A percentile compares a stretch with the other conserved stretches of the same genome.
Evolutionary conservation across 2,329 filamentous ascomycete species (phyloP).

Genomic region (Ophiocordyceps unilateralis): DNA sequence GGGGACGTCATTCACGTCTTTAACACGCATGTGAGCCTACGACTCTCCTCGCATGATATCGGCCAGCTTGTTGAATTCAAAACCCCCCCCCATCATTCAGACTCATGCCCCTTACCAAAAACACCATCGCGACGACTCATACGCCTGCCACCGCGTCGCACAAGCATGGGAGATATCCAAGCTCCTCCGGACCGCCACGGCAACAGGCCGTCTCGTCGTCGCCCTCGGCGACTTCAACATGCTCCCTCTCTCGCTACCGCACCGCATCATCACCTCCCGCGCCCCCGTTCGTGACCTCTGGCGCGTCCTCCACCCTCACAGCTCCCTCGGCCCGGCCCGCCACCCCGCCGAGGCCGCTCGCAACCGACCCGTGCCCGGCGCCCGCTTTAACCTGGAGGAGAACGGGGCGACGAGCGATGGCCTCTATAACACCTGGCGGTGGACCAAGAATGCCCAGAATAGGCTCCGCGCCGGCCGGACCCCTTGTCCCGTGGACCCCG

Average conservation of each 20-base stretch:
- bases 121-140: slow-evolving; percentile 59
- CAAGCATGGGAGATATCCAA: slow-evolving; percentile 94
- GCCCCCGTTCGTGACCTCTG: slow-evolving; percentile 69
- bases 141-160: slow-evolving; percentile 75
- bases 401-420: slow-evolving; percentile 84
- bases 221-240: slow-evolving; percentile 94
- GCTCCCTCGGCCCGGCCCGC: slow-evolving; percentile 62
- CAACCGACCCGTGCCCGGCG: slow-evolving; percentile 49
- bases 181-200: slow-evolving; percentile 64
- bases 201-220: slow-evolving; percentile 67
- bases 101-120: slow-evolving; percentile 75
- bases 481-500: slow-evolving; percentile 38
- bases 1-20: slow-evolving; percentile 72
- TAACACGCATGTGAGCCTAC: slow-evolving; percentile 64
- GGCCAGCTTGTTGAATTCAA: too few relatives aligned
- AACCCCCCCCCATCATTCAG: slow-evolving; percentile 10
- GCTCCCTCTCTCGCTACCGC: slow-evolving; percentile 70
- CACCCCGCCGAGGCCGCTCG: slow-evolving; percentile 48
- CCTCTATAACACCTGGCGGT: slow-evolving; percentile 83
- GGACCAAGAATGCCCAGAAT: slow-evolving; percentile 56
- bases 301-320: slow-evolving; percentile 69
- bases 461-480: slow-evolving; percentile 40
- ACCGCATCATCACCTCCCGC: slow-evolving; percentile 65
- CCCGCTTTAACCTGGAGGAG: slow-evolving; percentile 56
- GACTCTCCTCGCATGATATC: too few relatives aligned